Evolutionary conservation across 1,139 yeast genomes (phyloP).

Genomic region (Candida smagusa): DNA sequence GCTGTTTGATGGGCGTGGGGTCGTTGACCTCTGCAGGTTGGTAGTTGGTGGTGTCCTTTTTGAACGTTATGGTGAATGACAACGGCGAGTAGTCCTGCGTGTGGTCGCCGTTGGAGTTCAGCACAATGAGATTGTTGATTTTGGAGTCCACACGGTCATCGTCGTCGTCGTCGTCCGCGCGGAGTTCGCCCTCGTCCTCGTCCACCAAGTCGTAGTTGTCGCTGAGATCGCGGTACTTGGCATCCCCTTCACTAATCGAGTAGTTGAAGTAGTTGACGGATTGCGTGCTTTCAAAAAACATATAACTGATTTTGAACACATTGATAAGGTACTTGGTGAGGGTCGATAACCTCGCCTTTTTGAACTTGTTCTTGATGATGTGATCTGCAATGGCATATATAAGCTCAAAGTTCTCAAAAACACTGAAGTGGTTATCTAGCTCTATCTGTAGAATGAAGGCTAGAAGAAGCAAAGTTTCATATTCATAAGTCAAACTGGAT

Average conservation of each 20-base stretch:
- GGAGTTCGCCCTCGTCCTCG: conserved; percentile 11
- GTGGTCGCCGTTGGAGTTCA: conserved; percentile 5
- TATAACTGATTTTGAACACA: conserved; percentile 27
- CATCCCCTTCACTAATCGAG: conserved; percentile 31
- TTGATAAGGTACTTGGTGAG: conserved; percentile 23
- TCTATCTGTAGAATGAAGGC: conserved; percentile 37
- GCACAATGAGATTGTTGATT: conserved; percentile 14
- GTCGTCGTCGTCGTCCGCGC: conserved; percentile 15
- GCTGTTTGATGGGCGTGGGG: background rate
- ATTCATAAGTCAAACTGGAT: conserved; percentile 22
- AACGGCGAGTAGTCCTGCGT: conserved; percentile 15
- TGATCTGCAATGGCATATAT: conserved; percentile 44
- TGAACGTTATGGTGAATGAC: conserved; percentile 25
- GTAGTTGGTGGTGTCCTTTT: conserved; percentile 6
- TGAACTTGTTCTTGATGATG: conserved; percentile 24
- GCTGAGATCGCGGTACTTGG: conserved; percentile 32
- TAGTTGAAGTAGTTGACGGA: conserved; percentile 38
- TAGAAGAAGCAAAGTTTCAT: conserved; percentile 20
- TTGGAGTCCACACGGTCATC: conserved; percentile 10
- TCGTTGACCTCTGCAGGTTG: background rate
- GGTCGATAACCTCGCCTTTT: conserved; percentile 10
- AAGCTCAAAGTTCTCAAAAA: conserved; percentile 42
- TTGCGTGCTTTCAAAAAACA: conserved; percentile 40
- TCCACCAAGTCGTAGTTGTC: conserved; percentile 33
- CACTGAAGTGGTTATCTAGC: conserved; percentile 35